Conservation (phyloP, 1,139 yeast genomes). For the Pichiaceae sp. region DNA sequence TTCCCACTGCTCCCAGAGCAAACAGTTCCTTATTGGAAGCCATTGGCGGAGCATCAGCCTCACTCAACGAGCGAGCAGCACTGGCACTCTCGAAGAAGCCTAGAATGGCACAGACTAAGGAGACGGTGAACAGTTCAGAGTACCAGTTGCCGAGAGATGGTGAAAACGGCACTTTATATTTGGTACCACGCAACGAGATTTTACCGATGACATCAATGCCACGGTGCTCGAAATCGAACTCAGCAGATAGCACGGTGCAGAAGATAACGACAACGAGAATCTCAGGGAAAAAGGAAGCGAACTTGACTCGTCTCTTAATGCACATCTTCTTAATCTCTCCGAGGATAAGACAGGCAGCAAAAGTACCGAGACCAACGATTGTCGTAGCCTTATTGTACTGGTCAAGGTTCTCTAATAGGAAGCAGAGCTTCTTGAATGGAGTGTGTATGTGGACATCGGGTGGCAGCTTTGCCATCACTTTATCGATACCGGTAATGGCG, state of each 20-base stretch:
- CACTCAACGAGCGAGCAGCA: constrained; percentile 75
- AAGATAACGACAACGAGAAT: constrained; percentile 65
- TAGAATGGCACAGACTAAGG: constrained; percentile 72
- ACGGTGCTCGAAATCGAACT: constrained; percentile 38
- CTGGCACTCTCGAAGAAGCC: constrained; percentile 95
- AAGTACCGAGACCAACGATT: constrained; percentile 41
- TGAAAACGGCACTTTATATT: constrained; percentile 42
- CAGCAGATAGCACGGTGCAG: constrained; percentile 50
- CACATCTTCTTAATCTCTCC: constrained; percentile 35
- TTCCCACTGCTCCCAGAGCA: constrained; percentile 74
- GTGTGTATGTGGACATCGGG: constrained; percentile 54
- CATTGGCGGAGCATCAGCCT: constrained; percentile 55
- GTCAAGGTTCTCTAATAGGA: constrained; percentile 36
- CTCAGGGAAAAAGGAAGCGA: constrained; percentile 65
- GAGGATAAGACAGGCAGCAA: constrained; percentile 33
- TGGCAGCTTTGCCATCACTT: constrained; percentile 29
- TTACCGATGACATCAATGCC: constrained; percentile 69
- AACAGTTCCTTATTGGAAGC: constrained; percentile 71
- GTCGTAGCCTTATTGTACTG: constrained; percentile 43
- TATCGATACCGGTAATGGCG: constrained; percentile 59
- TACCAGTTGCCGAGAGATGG: constrained; percentile 27
- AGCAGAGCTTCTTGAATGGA: constrained; percentile 62
- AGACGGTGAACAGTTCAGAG: constrained; percentile 41
- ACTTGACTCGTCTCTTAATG: constrained; percentile 23
- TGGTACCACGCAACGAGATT: constrained; percentile 36